phyloP scores from a whole-genome alignment of 2,329 filamentous ascomycete genomes.

The Sclerotinia nivalis region DNA sequence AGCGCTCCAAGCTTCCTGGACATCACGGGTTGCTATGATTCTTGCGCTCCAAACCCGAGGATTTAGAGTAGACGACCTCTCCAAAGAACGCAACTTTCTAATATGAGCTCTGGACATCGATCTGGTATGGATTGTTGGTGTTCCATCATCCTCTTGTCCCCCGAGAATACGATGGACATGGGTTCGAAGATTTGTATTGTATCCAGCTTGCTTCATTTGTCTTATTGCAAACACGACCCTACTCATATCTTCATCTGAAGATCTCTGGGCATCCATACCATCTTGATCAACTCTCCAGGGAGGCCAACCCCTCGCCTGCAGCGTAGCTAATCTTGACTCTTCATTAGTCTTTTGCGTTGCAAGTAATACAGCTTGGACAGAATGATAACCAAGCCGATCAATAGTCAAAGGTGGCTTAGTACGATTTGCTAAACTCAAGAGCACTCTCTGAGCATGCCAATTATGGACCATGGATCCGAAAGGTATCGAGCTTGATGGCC shows the following conservation, averaged over 20 bases:
- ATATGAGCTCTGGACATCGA: slow-evolving; percentile 35
- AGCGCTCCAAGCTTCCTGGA: slow-evolving; percentile 60
- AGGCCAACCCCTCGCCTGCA: slow-evolving; percentile 58
- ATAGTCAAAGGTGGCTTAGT: slow-evolving; percentile 54
- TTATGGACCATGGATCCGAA: slow-evolving; percentile 48
- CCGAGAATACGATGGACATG: slow-evolving; percentile 53
- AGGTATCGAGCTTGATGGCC: slow-evolving; percentile 42
- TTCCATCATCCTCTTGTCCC: slow-evolving; percentile 51
- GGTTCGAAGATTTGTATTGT: slow-evolving; percentile 49
- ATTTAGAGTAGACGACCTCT: slow-evolving; percentile 9
- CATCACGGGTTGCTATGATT: slow-evolving; percentile 59
- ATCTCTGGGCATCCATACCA: slow-evolving; percentile 58
- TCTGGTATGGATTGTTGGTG: slow-evolving; percentile 59
- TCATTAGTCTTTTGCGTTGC: slow-evolving; percentile 53
- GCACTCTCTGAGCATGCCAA: slow-evolving; percentile 58
- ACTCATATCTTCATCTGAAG: slow-evolving; percentile 54
- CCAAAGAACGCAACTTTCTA: slow-evolving; percentile 19
- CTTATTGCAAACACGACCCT: slow-evolving; percentile 54
- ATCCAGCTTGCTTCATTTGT: slow-evolving; percentile 59
- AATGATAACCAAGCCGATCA: slow-evolving; percentile 52
- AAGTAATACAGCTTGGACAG: slow-evolving; percentile 55
- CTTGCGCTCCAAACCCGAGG: slow-evolving; percentile 53
- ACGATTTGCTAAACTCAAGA: slow-evolving; percentile 54
- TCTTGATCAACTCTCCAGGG: slow-evolving; percentile 59
- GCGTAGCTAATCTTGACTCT: slow-evolving; percentile 51